Evolutionary conservation across 176 grass and related monocot species (phyloP).

Genomic region (Puccinellia tenuiflora): DNA sequence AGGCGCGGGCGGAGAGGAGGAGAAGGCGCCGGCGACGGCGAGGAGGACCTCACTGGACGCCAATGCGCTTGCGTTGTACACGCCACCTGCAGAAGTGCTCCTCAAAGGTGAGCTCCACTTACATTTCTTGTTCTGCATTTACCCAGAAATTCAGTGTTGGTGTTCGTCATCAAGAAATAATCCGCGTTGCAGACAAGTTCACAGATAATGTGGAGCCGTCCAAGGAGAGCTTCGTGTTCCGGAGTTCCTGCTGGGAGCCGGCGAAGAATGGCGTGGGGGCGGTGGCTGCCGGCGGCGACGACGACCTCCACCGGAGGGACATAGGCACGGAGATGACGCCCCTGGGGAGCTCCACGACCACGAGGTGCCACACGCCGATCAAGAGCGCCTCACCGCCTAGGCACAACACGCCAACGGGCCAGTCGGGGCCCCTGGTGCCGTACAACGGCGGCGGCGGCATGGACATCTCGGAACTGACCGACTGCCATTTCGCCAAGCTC

Average conservation of each 20-base stretch:
- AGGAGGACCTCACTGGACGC: constrained; percentile 38
- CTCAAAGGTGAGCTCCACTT: constrained; percentile 63
- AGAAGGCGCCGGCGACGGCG: neutral
- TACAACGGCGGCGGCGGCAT: constrained; percentile 23
- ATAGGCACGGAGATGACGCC: constrained; percentile 71
- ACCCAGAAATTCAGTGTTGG: neutral
- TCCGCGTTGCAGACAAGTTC: constrained; percentile 73
- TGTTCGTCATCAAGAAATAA: neutral
- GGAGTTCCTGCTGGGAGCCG: constrained; percentile 39
- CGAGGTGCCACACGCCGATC: constrained; percentile 60
- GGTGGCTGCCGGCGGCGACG: neutral
- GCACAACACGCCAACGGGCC: constrained; percentile 84
- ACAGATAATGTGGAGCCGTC: constrained; percentile 71
- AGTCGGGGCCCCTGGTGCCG: constrained; percentile 72
- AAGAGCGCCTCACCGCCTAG: constrained; percentile 68
- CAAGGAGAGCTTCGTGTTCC: constrained; percentile 68
- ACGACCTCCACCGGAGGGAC: constrained; percentile 30
- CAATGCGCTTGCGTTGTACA: constrained; percentile 33
- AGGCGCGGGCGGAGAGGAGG: constrained; percentile 28
- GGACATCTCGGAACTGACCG: constrained; percentile 60
- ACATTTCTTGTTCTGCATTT: neutral
- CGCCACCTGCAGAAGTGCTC: constrained; percentile 55
- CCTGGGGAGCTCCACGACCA: constrained; percentile 51
- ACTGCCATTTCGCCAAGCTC: constrained; percentile 83
- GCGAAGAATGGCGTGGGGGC: constrained; percentile 7